Conservation (phyloP, 345 rosid species). For the Linum trigynum region DNA sequence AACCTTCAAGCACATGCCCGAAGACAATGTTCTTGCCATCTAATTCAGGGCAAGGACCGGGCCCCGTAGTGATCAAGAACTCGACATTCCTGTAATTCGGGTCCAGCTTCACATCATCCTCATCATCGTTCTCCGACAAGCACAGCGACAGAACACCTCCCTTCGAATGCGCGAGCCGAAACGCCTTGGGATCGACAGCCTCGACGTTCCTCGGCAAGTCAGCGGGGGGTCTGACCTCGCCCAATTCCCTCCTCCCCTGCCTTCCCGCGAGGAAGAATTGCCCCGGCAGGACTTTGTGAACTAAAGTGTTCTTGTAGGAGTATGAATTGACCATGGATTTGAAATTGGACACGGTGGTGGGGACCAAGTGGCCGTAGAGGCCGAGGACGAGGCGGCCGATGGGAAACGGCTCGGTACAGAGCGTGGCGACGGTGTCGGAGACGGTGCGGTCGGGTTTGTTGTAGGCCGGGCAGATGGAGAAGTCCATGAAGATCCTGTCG, state of each 20-base stretch:
- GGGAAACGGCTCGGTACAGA: conserved; percentile 48
- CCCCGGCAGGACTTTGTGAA: conserved; percentile 73
- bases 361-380: conserved; percentile 65
- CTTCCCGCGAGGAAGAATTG: conserved; percentile 71
- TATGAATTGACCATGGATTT: conserved; percentile 61
- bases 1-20: conserved; percentile 84
- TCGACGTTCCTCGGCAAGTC: conserved; percentile 54
- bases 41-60: conserved; percentile 75
- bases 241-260: conserved; percentile 55
- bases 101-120: conserved; percentile 56
- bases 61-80: conserved; percentile 86
- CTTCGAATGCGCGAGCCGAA: conserved; percentile 45
- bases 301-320: conserved; percentile 63
- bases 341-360: conserved; percentile 75
- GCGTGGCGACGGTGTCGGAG: conserved; percentile 31
- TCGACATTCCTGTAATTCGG: conserved; percentile 72
- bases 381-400: conserved; percentile 78
- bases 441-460: conserved; percentile 48
- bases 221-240: conserved; percentile 39
- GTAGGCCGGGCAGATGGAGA: conserved; percentile 71
- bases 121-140: conserved; percentile 81
- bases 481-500: conserved; percentile 80
- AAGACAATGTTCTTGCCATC: conserved; percentile 76
- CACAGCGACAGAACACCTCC: conserved; percentile 69
- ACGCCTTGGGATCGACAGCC: conserved; percentile 58